A percentile compares a stretch with the other conserved stretches of the same genome.
phyloP scores from a whole-genome alignment of 495 filamentous ascomycete species.

The Sporormia fimetaria region DNA sequence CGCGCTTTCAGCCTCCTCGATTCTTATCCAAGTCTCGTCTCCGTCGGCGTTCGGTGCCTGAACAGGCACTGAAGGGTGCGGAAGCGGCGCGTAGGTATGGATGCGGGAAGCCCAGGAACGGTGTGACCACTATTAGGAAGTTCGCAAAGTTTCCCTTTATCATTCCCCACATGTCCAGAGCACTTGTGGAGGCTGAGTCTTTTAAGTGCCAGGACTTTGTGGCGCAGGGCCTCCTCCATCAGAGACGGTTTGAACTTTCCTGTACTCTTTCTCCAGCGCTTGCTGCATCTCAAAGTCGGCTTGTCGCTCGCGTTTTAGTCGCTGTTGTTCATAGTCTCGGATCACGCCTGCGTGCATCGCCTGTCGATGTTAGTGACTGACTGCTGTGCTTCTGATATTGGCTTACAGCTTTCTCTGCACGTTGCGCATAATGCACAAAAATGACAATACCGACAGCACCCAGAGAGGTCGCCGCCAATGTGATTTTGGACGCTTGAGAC shows the following conservation, averaged over 20 bases:
- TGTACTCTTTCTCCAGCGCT: slow-evolving; percentile 75
- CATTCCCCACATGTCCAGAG: too few species aligned
- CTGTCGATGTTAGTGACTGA: slow-evolving; percentile 38
- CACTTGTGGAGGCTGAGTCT: too few species aligned
- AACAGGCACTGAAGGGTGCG: too few species aligned
- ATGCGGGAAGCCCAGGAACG: too few species aligned
- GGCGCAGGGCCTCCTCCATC: slow-evolving; percentile 13
- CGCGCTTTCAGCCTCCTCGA: too few species aligned
- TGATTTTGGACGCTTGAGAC: slow-evolving; percentile 83
- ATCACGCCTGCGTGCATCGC: slow-evolving; percentile 94
- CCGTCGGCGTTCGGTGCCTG: too few species aligned
- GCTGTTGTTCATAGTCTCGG: slow-evolving; percentile 89
- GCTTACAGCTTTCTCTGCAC: slow-evolving; percentile 70
- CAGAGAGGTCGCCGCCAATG: slow-evolving; percentile 63
- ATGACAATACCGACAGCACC: slow-evolving; percentile 65
- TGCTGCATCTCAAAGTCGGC: slow-evolving; percentile 90
- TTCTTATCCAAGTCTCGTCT: too few species aligned
- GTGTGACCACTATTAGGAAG: too few species aligned
- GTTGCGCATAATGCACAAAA: slow-evolving; percentile 83
- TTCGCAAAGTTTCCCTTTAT: too few species aligned
- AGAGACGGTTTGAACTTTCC: slow-evolving; percentile 66
- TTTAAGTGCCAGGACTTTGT: slow-evolving; percentile 8
- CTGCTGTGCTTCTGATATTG: too few species aligned
- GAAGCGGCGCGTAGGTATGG: too few species aligned
- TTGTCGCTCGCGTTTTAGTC: slow-evolving; percentile 66